Evolutionary conservation across 2,329 filamentous ascomycete genomes (phyloP), one percentile per base, ranked within the genome.

Genomic region (Botrytis galanthina): DNA sequence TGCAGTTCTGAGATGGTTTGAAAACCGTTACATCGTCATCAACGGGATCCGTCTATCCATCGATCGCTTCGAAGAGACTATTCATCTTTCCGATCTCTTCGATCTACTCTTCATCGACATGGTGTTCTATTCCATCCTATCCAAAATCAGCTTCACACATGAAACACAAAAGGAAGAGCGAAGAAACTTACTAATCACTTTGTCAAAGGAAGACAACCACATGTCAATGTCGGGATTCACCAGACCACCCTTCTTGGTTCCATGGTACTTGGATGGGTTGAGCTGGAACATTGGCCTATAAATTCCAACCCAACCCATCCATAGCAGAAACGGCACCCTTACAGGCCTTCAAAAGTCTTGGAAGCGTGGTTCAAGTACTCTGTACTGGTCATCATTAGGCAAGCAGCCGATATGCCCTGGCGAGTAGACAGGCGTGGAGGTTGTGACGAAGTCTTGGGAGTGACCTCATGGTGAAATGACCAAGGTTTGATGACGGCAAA

Each of bases 401-500:
- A n/a, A 42, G 2, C 4, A 35, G 44, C 32, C 6, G 4, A 32
- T 54, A 42, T 54, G 35, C 9, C 35, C 35, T 39, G 35, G 48
- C 48, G 35, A 70, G 48, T 59, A 70, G 48, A 51, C 18, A 59
- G 67, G 35, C 35, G 35, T 70, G 48, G 48, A 44, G 67, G 26
- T 59, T n/a, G 48, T 70, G 48, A 59, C 16, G 26, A 42, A 59
- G 35, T 16, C 42, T 64, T 64, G 5, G 42, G 42, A 26, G 29
- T 35, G 62, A 32, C 22, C 3, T 6, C n/a, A 4, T 10, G 10
- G 6, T 32, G 6, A 37, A 37, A 6, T 2, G 14, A 0, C 8
- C 3, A n/a, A 67, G 44, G 1, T 0, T 29, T 32, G 29, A 5
- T 9, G 5, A 64, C 1, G 12, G 16, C 9, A 44, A 46, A 4